Conservation (phyloP, 2,329 filamentous ascomycete species). For the Hymenoscyphus scutula region DNA sequence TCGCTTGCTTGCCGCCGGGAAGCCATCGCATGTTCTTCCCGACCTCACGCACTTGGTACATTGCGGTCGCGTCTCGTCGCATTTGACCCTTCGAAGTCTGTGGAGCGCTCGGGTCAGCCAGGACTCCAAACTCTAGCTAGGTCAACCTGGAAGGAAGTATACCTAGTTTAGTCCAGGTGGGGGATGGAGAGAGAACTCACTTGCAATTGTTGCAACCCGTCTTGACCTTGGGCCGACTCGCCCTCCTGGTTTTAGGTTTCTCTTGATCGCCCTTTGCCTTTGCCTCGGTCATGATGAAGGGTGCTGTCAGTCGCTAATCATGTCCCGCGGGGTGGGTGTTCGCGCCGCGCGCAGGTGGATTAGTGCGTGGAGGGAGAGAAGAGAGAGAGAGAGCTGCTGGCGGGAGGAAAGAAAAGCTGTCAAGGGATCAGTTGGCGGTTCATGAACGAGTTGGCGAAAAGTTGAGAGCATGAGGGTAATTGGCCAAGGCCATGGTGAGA, state of each 20-base stretch:
- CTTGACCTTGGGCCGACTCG: constrained; percentile 54
- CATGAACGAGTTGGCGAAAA: neutral
- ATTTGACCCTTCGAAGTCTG: constrained; percentile 63
- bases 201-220: constrained; percentile 68
- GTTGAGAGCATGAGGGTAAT: neutral
- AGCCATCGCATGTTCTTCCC: constrained; percentile 58
- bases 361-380: neutral
- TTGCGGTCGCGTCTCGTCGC: constrained; percentile 60
- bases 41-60: constrained; percentile 60
- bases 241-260: constrained; percentile 26
- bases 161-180: too few relatives aligned
- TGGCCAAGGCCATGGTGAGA: neutral
- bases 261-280: neutral
- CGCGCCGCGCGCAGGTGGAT: neutral
- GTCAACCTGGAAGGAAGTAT: too few relatives aligned
- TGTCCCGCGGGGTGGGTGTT: neutral
- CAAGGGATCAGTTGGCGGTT: neutral
- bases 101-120: constrained; percentile 2
- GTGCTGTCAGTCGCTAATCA: neutral
- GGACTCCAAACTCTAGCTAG: neutral
- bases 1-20: constrained; percentile 41
- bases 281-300: constrained; percentile 11
- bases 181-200: too few relatives aligned
- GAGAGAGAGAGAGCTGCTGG: neutral
- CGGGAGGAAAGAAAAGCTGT: neutral